Evolutionary conservation across 306 rosid species (phyloP).

Genomic region (Ceratonia siliqua): DNA sequence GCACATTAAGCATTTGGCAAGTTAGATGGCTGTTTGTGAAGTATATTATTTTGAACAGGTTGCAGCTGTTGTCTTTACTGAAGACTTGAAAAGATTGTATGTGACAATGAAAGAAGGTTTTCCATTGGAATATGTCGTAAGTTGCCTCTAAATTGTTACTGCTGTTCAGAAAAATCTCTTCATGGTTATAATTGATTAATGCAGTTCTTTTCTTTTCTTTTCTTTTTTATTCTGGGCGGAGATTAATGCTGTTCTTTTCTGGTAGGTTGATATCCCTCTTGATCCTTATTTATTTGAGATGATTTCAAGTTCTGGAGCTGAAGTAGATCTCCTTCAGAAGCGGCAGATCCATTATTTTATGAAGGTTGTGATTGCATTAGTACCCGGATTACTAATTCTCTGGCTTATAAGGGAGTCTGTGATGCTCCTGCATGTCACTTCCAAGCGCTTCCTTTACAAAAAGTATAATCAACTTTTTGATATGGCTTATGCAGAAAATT

Average conservation of each 20-base stretch:
- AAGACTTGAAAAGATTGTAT: constrained; percentile 79
- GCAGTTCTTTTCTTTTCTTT: not conserved
- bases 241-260: constrained; percentile 37
- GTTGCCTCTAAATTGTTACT: constrained; percentile 41
- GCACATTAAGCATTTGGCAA: constrained; percentile 21
- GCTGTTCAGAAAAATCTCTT: constrained; percentile 32
- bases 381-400: constrained; percentile 85
- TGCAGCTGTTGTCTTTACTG: constrained; percentile 86
- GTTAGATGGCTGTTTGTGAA: constrained; percentile 37
- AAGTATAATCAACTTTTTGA: constrained; percentile 89
- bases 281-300: constrained; percentile 91
- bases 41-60: constrained; percentile 65
- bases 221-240: no score
- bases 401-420: constrained; percentile 83
- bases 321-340: constrained; percentile 91
- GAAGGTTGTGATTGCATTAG: constrained; percentile 76
- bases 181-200: constrained; percentile 14
- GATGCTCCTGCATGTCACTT: constrained; percentile 69
- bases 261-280: constrained; percentile 91
- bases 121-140: constrained; percentile 86
- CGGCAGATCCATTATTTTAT: constrained; percentile 82
- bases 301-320: constrained; percentile 86
- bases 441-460: constrained; percentile 80
- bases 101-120: constrained; percentile 97
- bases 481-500: constrained; percentile 91